phyloP scores from a whole-genome alignment of 2,329 filamentous ascomycete species.

The Aspergillus ibericus region DNA sequence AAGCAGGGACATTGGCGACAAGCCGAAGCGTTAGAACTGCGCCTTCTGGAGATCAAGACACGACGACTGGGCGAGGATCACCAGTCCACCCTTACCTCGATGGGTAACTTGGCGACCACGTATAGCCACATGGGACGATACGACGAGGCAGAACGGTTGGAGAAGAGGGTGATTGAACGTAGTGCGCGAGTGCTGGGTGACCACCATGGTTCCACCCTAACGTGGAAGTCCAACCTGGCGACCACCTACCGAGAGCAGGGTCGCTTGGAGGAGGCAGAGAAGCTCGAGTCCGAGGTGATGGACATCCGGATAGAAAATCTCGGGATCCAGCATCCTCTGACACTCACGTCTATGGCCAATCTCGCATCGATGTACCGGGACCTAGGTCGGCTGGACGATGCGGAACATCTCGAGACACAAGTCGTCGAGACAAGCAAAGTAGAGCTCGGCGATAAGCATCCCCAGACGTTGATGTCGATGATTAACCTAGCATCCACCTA shows the following conservation, averaged over 20 bases:
- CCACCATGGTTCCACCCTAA: conserved; percentile 1
- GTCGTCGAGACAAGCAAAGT: conserved; percentile 6
- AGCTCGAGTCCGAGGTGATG: conserved; percentile 6
- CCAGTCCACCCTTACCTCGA: conserved; percentile 9
- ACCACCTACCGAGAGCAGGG: conserved; percentile 10
- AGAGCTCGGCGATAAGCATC: conserved; percentile 12
- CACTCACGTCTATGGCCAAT: conserved; percentile 11
- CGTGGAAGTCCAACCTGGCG: conserved; percentile 9
- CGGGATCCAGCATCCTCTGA: neutral
- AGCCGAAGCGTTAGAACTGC: conserved; percentile 3
- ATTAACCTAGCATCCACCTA: conserved; percentile 11
- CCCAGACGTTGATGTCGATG: conserved; percentile 9
- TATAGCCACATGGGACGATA: conserved; percentile 9
- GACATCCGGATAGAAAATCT: neutral
- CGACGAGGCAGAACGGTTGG: conserved; percentile 5
- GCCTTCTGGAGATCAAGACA: conserved; percentile 2
- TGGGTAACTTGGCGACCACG: conserved; percentile 9
- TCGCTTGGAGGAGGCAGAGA: conserved; percentile 2
- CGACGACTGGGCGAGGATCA: conserved; percentile 1
- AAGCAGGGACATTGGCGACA: conserved; percentile 4
- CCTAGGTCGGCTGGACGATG: conserved; percentile 8
- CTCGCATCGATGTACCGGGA: conserved; percentile 9
- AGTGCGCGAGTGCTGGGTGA: neutral
- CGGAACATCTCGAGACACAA: conserved; percentile 9
- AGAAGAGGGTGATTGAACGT: conserved; percentile 7